phyloP scores from a whole-genome alignment of 495 filamentous ascomycete species.

The Delitschia confertaspora region DNA sequence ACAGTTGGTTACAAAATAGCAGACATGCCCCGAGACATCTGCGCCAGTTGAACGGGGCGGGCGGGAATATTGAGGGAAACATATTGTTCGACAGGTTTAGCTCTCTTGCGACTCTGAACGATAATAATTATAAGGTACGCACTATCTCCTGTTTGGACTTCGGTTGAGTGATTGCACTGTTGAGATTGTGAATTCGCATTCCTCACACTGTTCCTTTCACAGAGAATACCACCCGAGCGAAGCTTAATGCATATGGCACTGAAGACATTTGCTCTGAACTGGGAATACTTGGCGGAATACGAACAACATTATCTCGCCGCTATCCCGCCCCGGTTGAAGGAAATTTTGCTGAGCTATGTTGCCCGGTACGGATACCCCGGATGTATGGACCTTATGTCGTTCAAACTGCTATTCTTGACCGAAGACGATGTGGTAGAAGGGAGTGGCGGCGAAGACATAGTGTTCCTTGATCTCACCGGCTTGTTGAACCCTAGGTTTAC shows the following conservation, averaged over 20 bases:
- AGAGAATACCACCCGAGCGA: constrained; percentile 24
- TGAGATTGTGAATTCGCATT: constrained; percentile 5
- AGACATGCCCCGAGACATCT: constrained; percentile 14
- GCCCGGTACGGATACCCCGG: constrained; percentile 42
- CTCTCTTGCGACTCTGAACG: constrained; percentile 29
- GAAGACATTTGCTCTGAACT: constrained; percentile 55
- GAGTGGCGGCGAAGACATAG: constrained; percentile 45
- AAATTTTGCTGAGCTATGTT: constrained; percentile 55
- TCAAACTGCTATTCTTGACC: constrained; percentile 33
- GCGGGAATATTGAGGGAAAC: background rate
- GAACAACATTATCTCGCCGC: constrained; percentile 57
- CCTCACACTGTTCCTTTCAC: constrained; percentile 9
- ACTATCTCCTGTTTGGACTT: too few relatives aligned
- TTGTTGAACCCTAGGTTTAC: constrained; percentile 50
- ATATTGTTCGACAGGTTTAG: constrained; percentile 1
- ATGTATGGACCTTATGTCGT: constrained; percentile 39
- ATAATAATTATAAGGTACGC: too few relatives aligned
- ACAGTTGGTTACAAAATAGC: constrained; percentile 48
- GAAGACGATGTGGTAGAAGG: constrained; percentile 29
- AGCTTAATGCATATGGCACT: constrained; percentile 53
- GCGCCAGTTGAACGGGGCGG: constrained; percentile 17
- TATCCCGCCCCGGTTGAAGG: constrained; percentile 53
- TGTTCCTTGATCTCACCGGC: constrained; percentile 55
- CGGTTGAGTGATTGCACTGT: background rate
- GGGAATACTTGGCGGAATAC: constrained; percentile 58